Base-by-base conservation (phyloP, 306 rosid genomes). In the Lagenaria siceraria region DNA sequence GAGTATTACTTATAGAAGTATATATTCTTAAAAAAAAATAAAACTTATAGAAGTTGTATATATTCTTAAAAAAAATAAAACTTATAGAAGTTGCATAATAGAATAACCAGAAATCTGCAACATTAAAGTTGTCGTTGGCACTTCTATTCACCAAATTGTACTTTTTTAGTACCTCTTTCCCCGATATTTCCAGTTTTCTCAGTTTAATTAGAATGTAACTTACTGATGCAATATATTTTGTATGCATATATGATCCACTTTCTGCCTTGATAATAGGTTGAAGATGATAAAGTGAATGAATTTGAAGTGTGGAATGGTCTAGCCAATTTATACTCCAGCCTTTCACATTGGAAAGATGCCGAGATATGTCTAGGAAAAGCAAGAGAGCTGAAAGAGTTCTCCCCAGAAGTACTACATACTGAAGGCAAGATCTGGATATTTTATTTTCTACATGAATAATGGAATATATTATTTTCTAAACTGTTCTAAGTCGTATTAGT, bases 231-330 rank as follows among this genome's bases (percentile, higher is more conserved):
- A 21, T 70, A 14, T 70, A 68, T 68, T 46, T 43, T 70, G n/a
- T 36, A 31, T 54, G 8, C 18, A 33, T 74, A 11, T 21, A 15
- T 15, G 33, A 52, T 19, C 63, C 62, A 53, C 49, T 10, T 53
- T 31, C 52, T 65, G 38, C 51, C 21, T 80, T 63, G 59, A 68
- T 81, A 79, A 63, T 84, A 96, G 99, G 78, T 76, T 66, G 90
- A 83, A 75, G 93, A 87, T 77, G 89, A 96, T 77, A 88, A 85
- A 83, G 86, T 92, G 77, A 72, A 88, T 38, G 99, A 92, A 76
- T 84, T 85, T 77, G 98, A 96, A 31, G 89, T 92, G 83, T 96
- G 99, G 99, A 95, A 92, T 58, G 99, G 96, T 80, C 88, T 96
- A 61, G 90, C 98, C 80, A 86, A 85, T 80, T 87, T 96, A 69